Evolutionary conservation across 2,329 filamentous ascomycete species (phyloP).

Genomic region (Fusarium decemcellulare): DNA sequence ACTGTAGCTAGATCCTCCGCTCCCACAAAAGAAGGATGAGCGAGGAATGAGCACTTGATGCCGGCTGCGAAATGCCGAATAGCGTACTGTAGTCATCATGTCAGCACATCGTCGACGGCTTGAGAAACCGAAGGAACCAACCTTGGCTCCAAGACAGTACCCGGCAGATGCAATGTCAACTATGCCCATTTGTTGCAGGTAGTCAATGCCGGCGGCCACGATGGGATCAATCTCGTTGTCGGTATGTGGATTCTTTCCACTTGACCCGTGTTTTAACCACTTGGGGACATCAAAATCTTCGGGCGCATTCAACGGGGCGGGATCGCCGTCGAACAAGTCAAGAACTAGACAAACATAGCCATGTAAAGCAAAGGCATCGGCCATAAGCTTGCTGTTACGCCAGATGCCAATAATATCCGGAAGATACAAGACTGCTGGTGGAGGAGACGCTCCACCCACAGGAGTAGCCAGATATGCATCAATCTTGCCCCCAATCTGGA

Average conservation of each 20-base stretch:
- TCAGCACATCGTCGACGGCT: no score
- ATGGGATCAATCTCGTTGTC: not conserved
- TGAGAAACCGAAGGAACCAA: no score
- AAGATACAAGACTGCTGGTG: slow-evolving; percentile 54
- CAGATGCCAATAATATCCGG: slow-evolving; percentile 68
- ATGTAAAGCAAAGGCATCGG: slow-evolving; percentile 53
- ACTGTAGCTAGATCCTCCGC: not conserved
- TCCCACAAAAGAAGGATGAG: not conserved
- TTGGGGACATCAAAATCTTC: not conserved
- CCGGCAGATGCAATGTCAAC: not conserved
- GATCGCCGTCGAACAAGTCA: slow-evolving; percentile 48
- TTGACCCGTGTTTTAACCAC: not conserved
- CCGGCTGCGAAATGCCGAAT: not conserved
- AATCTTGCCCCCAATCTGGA: slow-evolving; percentile 5
- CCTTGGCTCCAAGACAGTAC: not conserved
- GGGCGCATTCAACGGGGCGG: not conserved
- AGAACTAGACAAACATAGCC: slow-evolving; percentile 51
- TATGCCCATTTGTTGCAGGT: not conserved
- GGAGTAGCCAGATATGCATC: slow-evolving; percentile 13
- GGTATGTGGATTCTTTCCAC: not conserved
- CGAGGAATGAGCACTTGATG: not conserved
- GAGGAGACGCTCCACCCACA: slow-evolving; percentile 43
- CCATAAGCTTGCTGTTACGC: slow-evolving; percentile 54
- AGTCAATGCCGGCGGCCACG: not conserved
- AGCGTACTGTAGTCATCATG: not conserved